Conservation (phyloP, 106 monocot genomes). For the Triglochin maritima region DNA sequence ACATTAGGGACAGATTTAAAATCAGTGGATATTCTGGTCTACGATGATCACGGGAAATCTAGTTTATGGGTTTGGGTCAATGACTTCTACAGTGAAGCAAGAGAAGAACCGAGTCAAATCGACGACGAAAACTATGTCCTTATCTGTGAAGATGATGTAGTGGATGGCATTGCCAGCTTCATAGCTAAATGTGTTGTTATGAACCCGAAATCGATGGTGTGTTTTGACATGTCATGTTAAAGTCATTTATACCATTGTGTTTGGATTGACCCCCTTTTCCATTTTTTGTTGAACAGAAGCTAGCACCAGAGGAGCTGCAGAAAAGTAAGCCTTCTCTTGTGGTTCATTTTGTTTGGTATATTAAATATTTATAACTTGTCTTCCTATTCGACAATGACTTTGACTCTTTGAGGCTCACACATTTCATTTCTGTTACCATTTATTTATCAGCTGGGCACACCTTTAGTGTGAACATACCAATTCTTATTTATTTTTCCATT, state of each 20-base stretch:
- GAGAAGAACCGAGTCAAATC: constrained; percentile 75
- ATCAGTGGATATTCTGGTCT: constrained; percentile 32
- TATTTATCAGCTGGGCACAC: no score
- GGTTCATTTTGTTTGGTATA: neutral
- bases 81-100: constrained; percentile 22
- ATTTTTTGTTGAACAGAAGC: constrained; percentile 21
- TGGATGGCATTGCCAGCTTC: constrained; percentile 81
- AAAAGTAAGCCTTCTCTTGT: constrained; percentile 34
- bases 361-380: neutral
- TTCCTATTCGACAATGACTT: neutral
- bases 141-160: constrained; percentile 67
- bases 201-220: constrained; percentile 81
- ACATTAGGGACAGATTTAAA: constrained; percentile 18
- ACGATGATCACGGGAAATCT: constrained; percentile 31
- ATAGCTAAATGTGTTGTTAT: constrained; percentile 77
- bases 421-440: neutral
- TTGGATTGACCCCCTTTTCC: neutral
- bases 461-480: no score
- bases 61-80: constrained; percentile 73
- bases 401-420: neutral
- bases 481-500: no score
- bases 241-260: neutral
- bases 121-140: constrained; percentile 75
- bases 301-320: constrained; percentile 52
- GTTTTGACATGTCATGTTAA: neutral